phyloP scores from a whole-genome alignment of 352 stramenopile species.

The Phytopythium boreale region DNA sequence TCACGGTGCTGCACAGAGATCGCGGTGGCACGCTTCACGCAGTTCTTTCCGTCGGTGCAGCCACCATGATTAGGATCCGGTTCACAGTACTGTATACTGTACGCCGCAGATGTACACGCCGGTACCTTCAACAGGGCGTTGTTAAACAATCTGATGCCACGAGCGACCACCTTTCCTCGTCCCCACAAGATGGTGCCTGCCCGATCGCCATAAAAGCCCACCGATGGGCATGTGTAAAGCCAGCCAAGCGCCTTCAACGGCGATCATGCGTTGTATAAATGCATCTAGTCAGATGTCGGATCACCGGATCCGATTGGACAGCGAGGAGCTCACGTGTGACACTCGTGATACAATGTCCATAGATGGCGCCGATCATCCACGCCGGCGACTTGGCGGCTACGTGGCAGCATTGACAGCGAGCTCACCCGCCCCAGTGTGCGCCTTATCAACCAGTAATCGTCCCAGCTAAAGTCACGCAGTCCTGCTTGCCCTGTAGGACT shows the following conservation, averaged over 20 bases:
- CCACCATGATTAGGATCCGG: too few relatives aligned
- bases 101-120: too few relatives aligned
- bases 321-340: slow-evolving; percentile 5
- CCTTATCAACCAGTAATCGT: neutral
- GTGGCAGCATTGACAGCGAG: too few relatives aligned
- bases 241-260: neutral
- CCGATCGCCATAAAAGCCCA: neutral
- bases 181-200: neutral
- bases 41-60: neutral
- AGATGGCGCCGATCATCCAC: neutral
- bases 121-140: neutral
- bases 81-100: too few relatives aligned
- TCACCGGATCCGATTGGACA: neutral
- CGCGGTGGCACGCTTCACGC: neutral
- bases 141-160: neutral
- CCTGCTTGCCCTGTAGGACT: neutral
- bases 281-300: neutral
- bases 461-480: neutral
- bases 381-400: too few relatives aligned
- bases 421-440: neutral
- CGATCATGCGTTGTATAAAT: neutral
- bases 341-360: neutral
- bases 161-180: neutral
- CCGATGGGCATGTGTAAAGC: neutral
- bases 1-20: neutral